Percentiles rank a stretch among this genome's conserved stretches.
These are phyloP conservation scores for Exophiala sp. DNA, from an alignment of 2,329 filamentous ascomycete species.

Conservation along the genomic window DNA sequence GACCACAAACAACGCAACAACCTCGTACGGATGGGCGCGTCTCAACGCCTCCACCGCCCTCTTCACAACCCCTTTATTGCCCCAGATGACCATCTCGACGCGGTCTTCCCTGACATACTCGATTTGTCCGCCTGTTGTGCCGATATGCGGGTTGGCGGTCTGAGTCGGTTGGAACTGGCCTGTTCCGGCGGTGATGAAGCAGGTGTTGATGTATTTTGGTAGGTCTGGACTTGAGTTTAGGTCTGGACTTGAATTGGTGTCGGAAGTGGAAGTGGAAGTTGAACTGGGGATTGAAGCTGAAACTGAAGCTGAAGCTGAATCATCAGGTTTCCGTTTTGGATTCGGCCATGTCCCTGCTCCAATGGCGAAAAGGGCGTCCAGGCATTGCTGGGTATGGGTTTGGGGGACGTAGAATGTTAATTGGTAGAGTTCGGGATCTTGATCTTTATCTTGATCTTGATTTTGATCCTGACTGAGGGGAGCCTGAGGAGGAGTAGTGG, in stretches of 20 bases:
- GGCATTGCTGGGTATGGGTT: conserved; percentile 36
- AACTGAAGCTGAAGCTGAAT: neutral
- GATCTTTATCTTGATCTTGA: neutral
- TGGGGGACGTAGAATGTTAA: conserved; percentile 42
- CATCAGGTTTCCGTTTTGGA: neutral
- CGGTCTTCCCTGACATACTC: conserved; percentile 40
- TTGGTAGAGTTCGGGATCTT: conserved; percentile 31
- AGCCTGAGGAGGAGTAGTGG: too few species aligned
- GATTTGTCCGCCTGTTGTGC: conserved; percentile 32
- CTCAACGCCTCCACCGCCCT: conserved; percentile 39
- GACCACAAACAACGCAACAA: conserved; percentile 42
- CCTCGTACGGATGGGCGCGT: conserved; percentile 43
- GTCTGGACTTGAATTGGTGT: too few species aligned
- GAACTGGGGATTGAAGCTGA: conserved; percentile 10
- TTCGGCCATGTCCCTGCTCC: conserved; percentile 40
- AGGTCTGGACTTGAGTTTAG: neutral
- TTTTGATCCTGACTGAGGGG: neutral
- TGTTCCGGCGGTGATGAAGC: conserved; percentile 38
- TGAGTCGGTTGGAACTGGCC: conserved; percentile 40
- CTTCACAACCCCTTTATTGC: conserved; percentile 33
- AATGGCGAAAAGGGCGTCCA: conserved; percentile 39
- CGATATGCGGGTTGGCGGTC: conserved; percentile 39
- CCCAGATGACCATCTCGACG: conserved; percentile 42
- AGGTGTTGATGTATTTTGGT: conserved; percentile 35
- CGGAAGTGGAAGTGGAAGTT: conserved; percentile 7